A percentile compares a stretch with the other conserved stretches of the same genome.
These are phyloP conservation scores for Paratinospora sagittata DNA, from an alignment of 164 flowering plant genomes.

Conservation along the genomic window DNA sequence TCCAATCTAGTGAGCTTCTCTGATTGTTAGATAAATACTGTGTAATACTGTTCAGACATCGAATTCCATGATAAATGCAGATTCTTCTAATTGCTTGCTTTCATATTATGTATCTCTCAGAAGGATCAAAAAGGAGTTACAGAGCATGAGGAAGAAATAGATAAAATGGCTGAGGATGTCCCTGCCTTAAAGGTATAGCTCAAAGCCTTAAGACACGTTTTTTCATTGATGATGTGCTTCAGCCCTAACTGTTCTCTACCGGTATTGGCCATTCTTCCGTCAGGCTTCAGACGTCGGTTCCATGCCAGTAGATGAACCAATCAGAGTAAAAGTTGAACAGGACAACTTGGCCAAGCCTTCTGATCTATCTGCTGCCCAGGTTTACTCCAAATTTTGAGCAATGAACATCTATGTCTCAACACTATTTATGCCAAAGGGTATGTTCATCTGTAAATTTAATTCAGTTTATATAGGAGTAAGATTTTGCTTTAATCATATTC, in stretches of 20 bases:
- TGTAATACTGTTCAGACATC: too few relatives aligned
- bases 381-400: constrained; percentile 11
- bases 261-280: neutral
- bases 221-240: neutral
- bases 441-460: constrained; percentile 7
- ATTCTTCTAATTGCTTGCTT: neutral
- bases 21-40: neutral
- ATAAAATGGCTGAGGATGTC: constrained; percentile 24
- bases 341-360: constrained; percentile 30
- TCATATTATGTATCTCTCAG: constrained; percentile 18
- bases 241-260: neutral
- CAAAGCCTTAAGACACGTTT: neutral
- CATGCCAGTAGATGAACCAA: constrained; percentile 26
- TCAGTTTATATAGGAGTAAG: neutral
- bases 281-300: constrained; percentile 33
- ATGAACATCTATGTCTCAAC: neutral
- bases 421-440: constrained; percentile 1
- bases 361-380: constrained; percentile 24
- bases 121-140: constrained; percentile 32
- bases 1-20: neutral
- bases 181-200: constrained; percentile 34
- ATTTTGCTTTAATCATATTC: too few relatives aligned
- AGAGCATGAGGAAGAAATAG: constrained; percentile 28
- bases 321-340: constrained; percentile 31
- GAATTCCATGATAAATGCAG: too few relatives aligned